Base-by-base conservation (phyloP, 495 filamentous ascomycete genomes). In the Choiromyces venosus region DNA sequence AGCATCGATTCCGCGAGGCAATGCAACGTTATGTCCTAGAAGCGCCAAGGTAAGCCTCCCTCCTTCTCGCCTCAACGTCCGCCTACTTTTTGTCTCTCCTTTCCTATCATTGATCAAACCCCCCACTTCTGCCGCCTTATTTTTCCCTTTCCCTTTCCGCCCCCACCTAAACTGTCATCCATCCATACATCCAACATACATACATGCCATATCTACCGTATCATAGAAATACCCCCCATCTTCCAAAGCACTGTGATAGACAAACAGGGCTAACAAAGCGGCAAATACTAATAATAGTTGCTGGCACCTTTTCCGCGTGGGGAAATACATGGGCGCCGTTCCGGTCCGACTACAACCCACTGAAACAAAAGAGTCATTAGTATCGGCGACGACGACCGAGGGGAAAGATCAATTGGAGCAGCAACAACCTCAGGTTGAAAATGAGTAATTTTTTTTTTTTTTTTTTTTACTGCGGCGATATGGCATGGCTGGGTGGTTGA, bases 1-100 rank as follows among this genome's bases (percentile, higher is more conserved):
- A 97, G 83, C 92, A 90, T 76, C 89, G 95, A 65, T 99, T 99
- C 83, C 85, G 95, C 74, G 94, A 97, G 84, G 94, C 95, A 33
- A 99, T 99, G 93, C 91, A 92, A 72, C 88, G 93, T 87, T 97
- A 95, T 82, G 91, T 93, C 64, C 85, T 92, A 37, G 87, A 90
- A 79, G 88, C 88, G 29, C 91, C 91, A 69, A 92, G 89, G 88
- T 87, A 82, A 72, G 77, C 74, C 21, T 14, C 21, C 36, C 35
- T 65, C 66, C 66, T 19, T 25, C 21, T n/a, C 25, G 21, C 44
- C 44, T 6, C 44, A 29, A 29, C 25, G 25, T 61, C 52, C 25
- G 52, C 52, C 52, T 61, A 61, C 52, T 61, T 61, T 61, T 29
- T 33, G 7, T 12, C 21, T 25, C 21, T n/a, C n/a, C 2, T n/a